Conservation (phyloP, 2,329 filamentous ascomycete genomes). For the Colletotrichum graminicola region DNA sequence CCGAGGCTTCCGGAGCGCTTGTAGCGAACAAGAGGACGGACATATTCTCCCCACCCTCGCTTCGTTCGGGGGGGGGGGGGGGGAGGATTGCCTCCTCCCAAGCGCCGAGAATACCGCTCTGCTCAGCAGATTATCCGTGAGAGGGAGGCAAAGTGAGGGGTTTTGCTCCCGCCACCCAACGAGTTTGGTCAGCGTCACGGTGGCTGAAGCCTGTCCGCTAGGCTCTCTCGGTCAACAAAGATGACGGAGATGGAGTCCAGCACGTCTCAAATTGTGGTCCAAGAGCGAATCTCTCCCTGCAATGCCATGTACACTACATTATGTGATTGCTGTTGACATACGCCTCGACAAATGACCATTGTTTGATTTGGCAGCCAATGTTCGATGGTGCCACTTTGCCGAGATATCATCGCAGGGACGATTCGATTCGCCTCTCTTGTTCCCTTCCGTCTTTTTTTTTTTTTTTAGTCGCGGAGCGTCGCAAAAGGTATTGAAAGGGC, state of each 20-base stretch:
- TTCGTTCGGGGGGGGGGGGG: not conserved
- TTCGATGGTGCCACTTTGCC: constrained; percentile 19
- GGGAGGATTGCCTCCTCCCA: constrained; percentile 3
- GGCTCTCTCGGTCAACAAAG: not conserved
- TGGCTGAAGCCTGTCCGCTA: not conserved
- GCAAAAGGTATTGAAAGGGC: constrained; percentile 6
- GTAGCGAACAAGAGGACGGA: not conserved
- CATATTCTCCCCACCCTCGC: constrained; percentile 9
- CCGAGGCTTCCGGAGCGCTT: constrained; percentile 33
- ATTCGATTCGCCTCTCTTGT: no score
- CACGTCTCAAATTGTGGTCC: constrained; percentile 5
- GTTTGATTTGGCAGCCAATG: constrained; percentile 25
- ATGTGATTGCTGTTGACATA: not conserved
- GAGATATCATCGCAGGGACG: not conserved
- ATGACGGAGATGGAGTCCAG: constrained; percentile 9
- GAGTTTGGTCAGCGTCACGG: constrained; percentile 22
- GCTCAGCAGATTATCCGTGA: constrained; percentile 4
- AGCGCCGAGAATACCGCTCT: constrained; percentile 11
- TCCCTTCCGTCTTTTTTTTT: no score
- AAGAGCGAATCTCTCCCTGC: not conserved
- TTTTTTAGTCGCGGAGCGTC: not conserved
- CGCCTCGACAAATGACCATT: constrained; percentile 23
- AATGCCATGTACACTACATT: not conserved
- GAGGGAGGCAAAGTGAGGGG: constrained; percentile 30
- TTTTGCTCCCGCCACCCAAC: constrained; percentile 29